A percentile compares a stretch with the other conserved stretches of the same genome.
Evolutionary conservation across 495 filamentous ascomycete species (phyloP).

Genomic region (Penicilliopsis zonata): DNA sequence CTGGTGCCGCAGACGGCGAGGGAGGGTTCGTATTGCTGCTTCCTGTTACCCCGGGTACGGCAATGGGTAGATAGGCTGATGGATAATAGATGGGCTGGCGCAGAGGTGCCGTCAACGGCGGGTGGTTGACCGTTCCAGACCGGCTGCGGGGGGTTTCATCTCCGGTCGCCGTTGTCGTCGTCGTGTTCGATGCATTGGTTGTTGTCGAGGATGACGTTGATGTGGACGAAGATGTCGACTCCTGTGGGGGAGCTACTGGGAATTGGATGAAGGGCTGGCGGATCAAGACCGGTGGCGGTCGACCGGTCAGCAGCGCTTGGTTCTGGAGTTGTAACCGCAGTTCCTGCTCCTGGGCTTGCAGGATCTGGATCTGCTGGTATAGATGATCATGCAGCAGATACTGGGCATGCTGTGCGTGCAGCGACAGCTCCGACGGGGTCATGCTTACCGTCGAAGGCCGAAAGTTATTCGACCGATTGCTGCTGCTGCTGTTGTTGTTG

Average conservation of each 20-base stretch:
- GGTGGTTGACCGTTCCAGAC: constrained; percentile 33
- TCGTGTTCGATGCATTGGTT: too few species aligned
- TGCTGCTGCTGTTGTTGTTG: too few species aligned
- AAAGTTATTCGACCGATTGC: constrained; percentile 23
- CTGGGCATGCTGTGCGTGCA: constrained; percentile 40
- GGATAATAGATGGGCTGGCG: constrained; percentile 37
- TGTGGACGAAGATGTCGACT: constrained; percentile 17
- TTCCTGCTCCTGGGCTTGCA: constrained; percentile 55
- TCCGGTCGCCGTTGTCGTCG: too few species aligned
- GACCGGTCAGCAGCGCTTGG: constrained; percentile 40
- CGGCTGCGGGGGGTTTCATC: constrained; percentile 31
- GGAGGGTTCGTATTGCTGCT: constrained; percentile 49
- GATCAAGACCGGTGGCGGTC: constrained; percentile 35
- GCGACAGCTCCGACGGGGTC: constrained; percentile 24
- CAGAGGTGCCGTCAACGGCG: constrained; percentile 32
- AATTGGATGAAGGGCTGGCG: constrained; percentile 35
- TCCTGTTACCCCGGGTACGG: constrained; percentile 29
- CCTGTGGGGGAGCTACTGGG: constrained; percentile 28
- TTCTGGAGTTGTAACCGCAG: constrained; percentile 49
- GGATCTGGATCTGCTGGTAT: constrained; percentile 48
- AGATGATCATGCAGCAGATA: constrained; percentile 46
- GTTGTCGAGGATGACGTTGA: too few species aligned
- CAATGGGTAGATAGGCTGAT: constrained; percentile 33
- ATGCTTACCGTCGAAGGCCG: constrained; percentile 21
- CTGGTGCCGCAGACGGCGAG: constrained; percentile 46